These are phyloP conservation scores for Cryptosporidium canis DNA, from an alignment of 169 alveolate species.

Conservation along the genomic window DNA sequence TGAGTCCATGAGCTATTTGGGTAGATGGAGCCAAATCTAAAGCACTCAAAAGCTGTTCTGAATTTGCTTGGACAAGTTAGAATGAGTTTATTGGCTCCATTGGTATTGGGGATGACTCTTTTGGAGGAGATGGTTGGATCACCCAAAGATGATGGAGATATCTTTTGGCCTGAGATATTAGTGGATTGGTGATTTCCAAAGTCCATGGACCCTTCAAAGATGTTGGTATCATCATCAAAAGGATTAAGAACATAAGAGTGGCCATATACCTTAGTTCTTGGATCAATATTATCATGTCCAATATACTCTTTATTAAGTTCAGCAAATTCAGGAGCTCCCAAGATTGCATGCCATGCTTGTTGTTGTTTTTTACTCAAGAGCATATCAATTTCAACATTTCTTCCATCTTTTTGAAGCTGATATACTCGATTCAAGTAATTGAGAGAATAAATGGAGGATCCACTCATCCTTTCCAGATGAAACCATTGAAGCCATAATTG, in stretches of 20 bases:
- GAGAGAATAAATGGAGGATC: slow-evolving; percentile 46
- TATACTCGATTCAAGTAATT: slow-evolving; percentile 41
- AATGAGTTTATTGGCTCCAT: background rate
- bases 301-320: slow-evolving; percentile 45
- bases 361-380: slow-evolving; percentile 24
- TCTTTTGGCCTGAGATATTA: too few relatives aligned
- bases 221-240: background rate
- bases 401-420: slow-evolving; percentile 59
- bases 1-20: slow-evolving; percentile 69
- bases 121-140: too few relatives aligned
- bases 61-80: slow-evolving; percentile 48
- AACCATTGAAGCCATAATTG: slow-evolving; percentile 64
- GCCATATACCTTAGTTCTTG: slow-evolving; percentile 48
- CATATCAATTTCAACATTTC: slow-evolving; percentile 58
- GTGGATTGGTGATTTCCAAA: background rate
- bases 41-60: slow-evolving; percentile 62
- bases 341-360: slow-evolving; percentile 42
- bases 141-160: too few relatives aligned
- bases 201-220: background rate
- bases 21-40: slow-evolving; percentile 48
- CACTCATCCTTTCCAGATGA: slow-evolving; percentile 50
- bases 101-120: too few relatives aligned
- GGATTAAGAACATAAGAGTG: slow-evolving; percentile 21
- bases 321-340: slow-evolving; percentile 68
- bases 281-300: slow-evolving; percentile 41